These are phyloP conservation scores for Arctium minus DNA, from an alignment of 129 eudicot genomes.

Conservation along the genomic window DNA sequence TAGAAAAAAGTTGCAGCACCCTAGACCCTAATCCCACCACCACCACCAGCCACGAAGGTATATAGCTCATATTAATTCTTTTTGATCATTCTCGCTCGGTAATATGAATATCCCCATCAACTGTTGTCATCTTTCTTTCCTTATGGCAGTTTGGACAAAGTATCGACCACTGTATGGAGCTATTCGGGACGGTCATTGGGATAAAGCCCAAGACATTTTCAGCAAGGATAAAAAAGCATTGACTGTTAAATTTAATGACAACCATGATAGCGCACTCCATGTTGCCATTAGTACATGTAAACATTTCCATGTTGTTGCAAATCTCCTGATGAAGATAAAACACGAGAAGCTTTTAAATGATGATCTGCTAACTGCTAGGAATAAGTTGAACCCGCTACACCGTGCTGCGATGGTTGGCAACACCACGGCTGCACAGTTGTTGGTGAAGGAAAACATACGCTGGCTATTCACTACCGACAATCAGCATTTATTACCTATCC, in stretches of 20 bases:
- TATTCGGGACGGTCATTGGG: conserved; percentile 5
- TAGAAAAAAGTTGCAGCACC: too few relatives aligned
- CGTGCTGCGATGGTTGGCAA: conserved; percentile 18
- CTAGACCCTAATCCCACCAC: too few relatives aligned
- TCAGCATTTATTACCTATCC: background rate
- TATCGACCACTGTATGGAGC: background rate
- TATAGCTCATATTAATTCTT: too few relatives aligned
- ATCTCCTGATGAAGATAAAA: background rate
- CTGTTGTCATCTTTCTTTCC: background rate
- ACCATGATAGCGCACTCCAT: background rate
- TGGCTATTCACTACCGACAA: background rate
- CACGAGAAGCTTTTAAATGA: background rate
- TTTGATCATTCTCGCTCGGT: too few relatives aligned
- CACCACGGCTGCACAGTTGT: conserved; percentile 21
- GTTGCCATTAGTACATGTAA: background rate
- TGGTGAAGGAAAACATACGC: conserved; percentile 6
- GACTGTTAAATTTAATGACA: background rate
- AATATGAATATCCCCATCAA: too few relatives aligned
- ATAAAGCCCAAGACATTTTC: background rate
- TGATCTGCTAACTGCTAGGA: background rate
- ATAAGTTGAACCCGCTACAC: conserved; percentile 8
- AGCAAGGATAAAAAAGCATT: background rate
- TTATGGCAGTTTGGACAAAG: background rate
- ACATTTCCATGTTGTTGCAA: background rate
- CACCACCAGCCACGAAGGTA: too few relatives aligned